phyloP scores from a whole-genome alignment of 768 basidiomycete genomes.

The Mrakia frigida region DNA sequence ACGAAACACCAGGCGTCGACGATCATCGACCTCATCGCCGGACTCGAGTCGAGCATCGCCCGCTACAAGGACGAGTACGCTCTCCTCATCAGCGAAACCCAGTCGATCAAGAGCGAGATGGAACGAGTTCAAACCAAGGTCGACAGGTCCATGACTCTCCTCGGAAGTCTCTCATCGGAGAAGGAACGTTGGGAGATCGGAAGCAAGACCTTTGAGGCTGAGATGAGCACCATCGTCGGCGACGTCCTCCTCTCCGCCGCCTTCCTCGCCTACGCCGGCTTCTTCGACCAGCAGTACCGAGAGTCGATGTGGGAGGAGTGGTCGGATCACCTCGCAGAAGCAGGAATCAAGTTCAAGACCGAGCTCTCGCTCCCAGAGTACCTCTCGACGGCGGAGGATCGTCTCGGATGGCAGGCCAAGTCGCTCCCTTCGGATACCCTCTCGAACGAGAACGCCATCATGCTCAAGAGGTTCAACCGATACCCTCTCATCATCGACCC shows the following conservation, averaged over 20 bases:
- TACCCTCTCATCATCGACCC: conserved; percentile 98
- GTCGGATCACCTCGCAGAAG: conserved; percentile 80
- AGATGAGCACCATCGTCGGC: conserved; percentile 98
- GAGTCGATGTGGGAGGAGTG: conserved; percentile 96
- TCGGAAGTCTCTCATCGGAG: conserved; percentile 92
- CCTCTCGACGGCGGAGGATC: conserved; percentile 92
- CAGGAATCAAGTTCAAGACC: conserved; percentile 82
- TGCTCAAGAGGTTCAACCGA: conserved; percentile 95
- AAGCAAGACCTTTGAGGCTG: conserved; percentile 89
- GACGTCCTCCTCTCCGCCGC: conserved; percentile 93
- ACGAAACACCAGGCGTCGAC: conserved; percentile 87
- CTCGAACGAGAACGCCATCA: conserved; percentile 98
- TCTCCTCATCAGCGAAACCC: conserved; percentile 88
- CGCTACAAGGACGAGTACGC: conserved; percentile 97
- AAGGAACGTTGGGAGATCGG: conserved; percentile 88
- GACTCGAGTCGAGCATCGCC: conserved; percentile 86
- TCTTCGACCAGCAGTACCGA: conserved; percentile 97
- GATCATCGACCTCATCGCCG: conserved; percentile 85
- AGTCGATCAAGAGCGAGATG: conserved; percentile 97
- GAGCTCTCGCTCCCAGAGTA: conserved; percentile 93
- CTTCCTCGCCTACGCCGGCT: conserved; percentile 94
- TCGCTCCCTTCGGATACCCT: conserved; percentile 92
- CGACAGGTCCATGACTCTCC: conserved; percentile 88
- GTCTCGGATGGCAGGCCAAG: conserved; percentile 90
- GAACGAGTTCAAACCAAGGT: conserved; percentile 95